Conservation (phyloP, 352 stramenopile species). For the Phytopythium kandeliae region DNA sequence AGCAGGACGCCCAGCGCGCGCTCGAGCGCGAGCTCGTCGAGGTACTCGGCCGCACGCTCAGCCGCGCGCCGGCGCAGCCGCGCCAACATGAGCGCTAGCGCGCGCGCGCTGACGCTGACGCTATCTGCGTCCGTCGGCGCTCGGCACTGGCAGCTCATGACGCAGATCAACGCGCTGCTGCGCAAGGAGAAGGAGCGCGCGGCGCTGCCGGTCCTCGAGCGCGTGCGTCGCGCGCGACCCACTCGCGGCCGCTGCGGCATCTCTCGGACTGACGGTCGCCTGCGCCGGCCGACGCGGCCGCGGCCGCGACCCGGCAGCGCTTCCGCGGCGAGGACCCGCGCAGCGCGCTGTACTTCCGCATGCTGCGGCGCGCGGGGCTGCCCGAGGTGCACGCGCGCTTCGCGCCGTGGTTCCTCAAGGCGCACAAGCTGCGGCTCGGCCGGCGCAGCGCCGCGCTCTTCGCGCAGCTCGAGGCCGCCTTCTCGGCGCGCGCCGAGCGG, state of each 20-base stretch:
- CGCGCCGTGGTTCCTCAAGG: slow-evolving; percentile 77
- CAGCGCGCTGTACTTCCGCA: slow-evolving; percentile 71
- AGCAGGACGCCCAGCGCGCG: slow-evolving; percentile 26
- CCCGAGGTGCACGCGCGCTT: slow-evolving; percentile 69
- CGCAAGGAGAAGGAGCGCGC: slow-evolving; percentile 68
- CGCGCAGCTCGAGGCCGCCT: slow-evolving; percentile 53
- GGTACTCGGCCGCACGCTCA: too few species aligned
- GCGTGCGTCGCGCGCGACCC: too few species aligned
- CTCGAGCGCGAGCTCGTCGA: slow-evolving; percentile 35
- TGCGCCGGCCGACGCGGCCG: too few species aligned
- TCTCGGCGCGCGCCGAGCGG: slow-evolving; percentile 41
- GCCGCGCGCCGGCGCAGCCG: too few species aligned
- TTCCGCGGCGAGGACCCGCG: slow-evolving; percentile 61
- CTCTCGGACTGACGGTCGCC: too few species aligned
- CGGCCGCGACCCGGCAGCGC: slow-evolving; percentile 35
- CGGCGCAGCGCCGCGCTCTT: slow-evolving; percentile 69
- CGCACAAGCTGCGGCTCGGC: slow-evolving; percentile 59
- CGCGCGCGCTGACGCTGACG: too few species aligned
- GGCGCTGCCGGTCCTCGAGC: slow-evolving; percentile 35
- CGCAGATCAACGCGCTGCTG: slow-evolving; percentile 62
- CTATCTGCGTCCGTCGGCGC: background rate
- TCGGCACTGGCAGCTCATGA: slow-evolving; percentile 38
- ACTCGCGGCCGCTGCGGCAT: too few species aligned
- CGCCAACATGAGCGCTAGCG: too few species aligned
- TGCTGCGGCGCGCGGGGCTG: slow-evolving; percentile 64